Evolutionary conservation across 73 alveolate species (phyloP), one percentile per base, ranked within the genome.

Genomic region (Paraurostyla sp.): DNA sequence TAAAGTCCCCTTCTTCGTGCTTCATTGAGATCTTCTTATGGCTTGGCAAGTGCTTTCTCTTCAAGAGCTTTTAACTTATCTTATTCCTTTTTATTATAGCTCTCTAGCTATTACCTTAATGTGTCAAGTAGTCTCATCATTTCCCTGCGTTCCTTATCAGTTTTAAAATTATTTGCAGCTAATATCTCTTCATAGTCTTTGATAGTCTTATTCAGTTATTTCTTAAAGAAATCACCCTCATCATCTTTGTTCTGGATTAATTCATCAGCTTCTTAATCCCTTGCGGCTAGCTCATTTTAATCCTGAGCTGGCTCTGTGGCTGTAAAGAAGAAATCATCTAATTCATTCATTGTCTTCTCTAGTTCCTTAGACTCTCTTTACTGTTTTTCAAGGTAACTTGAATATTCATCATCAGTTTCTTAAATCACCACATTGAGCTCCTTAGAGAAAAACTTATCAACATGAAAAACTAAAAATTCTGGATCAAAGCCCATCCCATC

Each of bases 371-470:
- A 30, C 35, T 42, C 68, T 7, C 22, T 23, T 27, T 73, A 50
- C 50, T 73, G 32, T 13, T 45, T 45, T 13, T n/a, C 22, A 16
- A 73, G 30, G 56, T 18, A 73, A 16, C 27, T 73, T 18, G 41
- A n/a, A 73, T 48, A 73, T 27, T 73, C 87, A 50, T 73, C 87
- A 73, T 73, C 87, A 33, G 33, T 45, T 6, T 68, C 62, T 11
- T 73, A 29, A 6, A 73, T 73, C n/a, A 73, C 87, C 40, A n/a
- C 50, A 30, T 45, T 48, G 16, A 27, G 33, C 49, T 73, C 68
- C 42, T 73, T 48, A 9, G 68, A 48, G 52, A 73, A 73, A 35
- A 73, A 73, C 35, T 73, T 73, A 48, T 73, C 87, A 45, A 73
- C 46, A n/a, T 73, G 69, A 50, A 23, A 73, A 20, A 48, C 30